Base-by-base conservation (phyloP, 2,329 filamentous ascomycete species). In the Paecilomyces variotii region DNA sequence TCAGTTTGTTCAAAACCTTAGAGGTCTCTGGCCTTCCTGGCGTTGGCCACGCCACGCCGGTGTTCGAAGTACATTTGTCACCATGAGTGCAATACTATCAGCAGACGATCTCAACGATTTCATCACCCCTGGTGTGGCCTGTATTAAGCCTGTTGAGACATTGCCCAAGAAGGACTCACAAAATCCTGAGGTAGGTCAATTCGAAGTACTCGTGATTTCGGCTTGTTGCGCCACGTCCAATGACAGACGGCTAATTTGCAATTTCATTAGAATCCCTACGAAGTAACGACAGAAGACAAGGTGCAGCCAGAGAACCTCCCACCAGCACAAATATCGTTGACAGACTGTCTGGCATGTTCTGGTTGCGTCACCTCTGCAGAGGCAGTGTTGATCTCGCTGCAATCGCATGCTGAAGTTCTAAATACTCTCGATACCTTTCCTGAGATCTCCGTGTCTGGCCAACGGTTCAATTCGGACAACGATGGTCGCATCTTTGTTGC, bases 21-120 rank as follows among this genome's bases (percentile, higher is more conserved):
- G 12, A 19, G 11, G 34, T 3, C 10, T 26, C 11, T n/a, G 27
- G 11, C 14, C 6, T 11, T 26, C 24, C 14, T 26, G 25, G 25
- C 50, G 50, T 28, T 52, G 50, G 27, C 3, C 10, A 5, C 27
- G 50, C 50, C 50, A 52, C 24, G 50, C 19, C 11, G 27, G 6
- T 25, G 50, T 7, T 52, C 10, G 25, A 26, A 52, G 26, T 45
- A 14, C 45, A n/a, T 51, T 52, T 60, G 63, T 63, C 63, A 80
- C 73, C 62, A 99, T 99, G 94, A 96, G 91, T 72, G 94, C 94
- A 62, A 99, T 99, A 69, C 88, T 99, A 68, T 97, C 92, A 58
- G 88, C 89, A 69, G 93, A 99, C 79, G 92, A 97, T 74, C 82
- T 99, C 61, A 99, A 99, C 80, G 94, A 99, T 81, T 99, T 99